Percentiles rank a stretch among this genome's conserved stretches.
Conservation (phyloP, 1,284 basidiomycete genomes). For the Cryptococcus sp. region DNA sequence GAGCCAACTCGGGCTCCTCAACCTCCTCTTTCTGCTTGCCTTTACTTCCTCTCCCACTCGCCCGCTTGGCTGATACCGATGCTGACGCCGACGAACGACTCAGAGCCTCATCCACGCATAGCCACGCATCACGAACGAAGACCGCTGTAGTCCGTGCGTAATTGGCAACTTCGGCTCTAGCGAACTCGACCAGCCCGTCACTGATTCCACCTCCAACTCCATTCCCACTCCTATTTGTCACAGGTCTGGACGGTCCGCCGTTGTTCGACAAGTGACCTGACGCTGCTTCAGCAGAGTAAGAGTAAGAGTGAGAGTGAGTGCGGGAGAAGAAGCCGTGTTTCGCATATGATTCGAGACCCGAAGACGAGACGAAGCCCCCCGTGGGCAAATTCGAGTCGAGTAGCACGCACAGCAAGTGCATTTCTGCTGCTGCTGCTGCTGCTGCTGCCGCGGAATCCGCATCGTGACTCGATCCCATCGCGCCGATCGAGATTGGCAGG, state of each 20-base stretch:
- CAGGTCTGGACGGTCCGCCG: neutral
- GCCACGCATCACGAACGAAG: slow-evolving; percentile 72
- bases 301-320: slow-evolving; percentile 21
- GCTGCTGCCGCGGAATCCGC: no score
- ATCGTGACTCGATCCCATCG: no score
- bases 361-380: slow-evolving; percentile 96
- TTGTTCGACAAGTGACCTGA: no score
- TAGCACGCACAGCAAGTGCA: slow-evolving; percentile 59
- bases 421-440: slow-evolving; percentile 8
- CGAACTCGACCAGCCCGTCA: slow-evolving; percentile 36
- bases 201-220: neutral
- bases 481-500: no score
- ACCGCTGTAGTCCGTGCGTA: slow-evolving; percentile 74
- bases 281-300: neutral
- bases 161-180: slow-evolving; percentile 54
- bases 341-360: slow-evolving; percentile 85
- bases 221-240: neutral
- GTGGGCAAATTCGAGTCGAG: slow-evolving; percentile 93
- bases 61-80: neutral
- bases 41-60: neutral
- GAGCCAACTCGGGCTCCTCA: neutral
- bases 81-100: neutral
- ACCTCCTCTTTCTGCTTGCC: neutral
- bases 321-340: slow-evolving; percentile 74
- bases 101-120: slow-evolving; percentile 22